Conservation (phyloP, 2,329 filamentous ascomycete genomes). For the Trichoderma simmonsii region DNA sequence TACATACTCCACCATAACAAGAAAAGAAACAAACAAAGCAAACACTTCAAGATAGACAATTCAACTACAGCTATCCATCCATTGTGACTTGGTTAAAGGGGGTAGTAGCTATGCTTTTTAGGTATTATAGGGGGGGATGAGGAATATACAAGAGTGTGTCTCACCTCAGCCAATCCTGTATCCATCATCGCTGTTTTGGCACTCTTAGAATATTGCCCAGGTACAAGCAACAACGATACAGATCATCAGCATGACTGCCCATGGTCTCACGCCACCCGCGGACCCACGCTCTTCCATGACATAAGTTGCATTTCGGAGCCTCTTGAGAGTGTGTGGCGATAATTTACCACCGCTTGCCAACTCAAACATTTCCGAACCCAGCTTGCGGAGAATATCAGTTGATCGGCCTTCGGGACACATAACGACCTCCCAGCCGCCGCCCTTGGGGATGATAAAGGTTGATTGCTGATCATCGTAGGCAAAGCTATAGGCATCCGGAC, state of each 20-base stretch:
- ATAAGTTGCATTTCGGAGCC: conserved; percentile 35
- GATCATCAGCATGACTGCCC: conserved; percentile 16
- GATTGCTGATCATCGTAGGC: conserved; percentile 59
- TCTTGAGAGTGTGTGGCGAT: conserved; percentile 31
- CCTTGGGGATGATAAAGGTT: conserved; percentile 61
- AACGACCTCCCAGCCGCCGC: conserved; percentile 73
- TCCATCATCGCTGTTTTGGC: no score
- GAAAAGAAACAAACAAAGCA: background rate
- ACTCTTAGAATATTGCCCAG: background rate
- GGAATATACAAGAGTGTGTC: background rate
- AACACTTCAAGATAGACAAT: background rate
- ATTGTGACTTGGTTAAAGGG: background rate
- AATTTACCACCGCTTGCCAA: conserved; percentile 44
- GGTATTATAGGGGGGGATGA: background rate
- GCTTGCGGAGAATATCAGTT: conserved; percentile 55
- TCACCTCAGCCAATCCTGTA: background rate
- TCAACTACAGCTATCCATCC: background rate
- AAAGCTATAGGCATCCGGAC: conserved; percentile 82
- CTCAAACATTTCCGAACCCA: conserved; percentile 47
- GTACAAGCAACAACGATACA: background rate
- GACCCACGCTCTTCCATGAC: conserved; percentile 32
- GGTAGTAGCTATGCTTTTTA: background rate
- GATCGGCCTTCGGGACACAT: conserved; percentile 68
- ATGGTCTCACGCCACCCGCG: conserved; percentile 24
- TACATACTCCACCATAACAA: background rate